A percentile compares a stretch with the other conserved stretches of the same genome.
phyloP scores from a whole-genome alignment of 441 rosid genomes.

The Adansonia rubrostipa region DNA sequence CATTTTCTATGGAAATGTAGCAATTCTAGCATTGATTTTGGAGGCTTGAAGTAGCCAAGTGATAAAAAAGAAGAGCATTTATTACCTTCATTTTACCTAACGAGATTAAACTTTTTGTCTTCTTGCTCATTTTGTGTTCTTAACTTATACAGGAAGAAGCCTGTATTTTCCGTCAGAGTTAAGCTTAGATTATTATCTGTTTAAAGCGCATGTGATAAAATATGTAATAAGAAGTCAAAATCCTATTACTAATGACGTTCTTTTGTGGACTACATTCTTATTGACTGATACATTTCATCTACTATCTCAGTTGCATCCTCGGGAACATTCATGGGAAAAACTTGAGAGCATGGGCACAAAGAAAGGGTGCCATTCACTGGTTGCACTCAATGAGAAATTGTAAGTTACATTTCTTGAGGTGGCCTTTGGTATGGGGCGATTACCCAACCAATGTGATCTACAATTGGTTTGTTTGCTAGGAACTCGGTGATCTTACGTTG shows the following conservation, averaged over 20 bases:
- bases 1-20: not conserved
- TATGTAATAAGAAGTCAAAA: not conserved
- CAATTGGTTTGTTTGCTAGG: not conserved
- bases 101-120: not conserved
- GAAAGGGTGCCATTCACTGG: constrained; percentile 42
- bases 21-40: constrained; percentile 1
- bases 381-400: constrained; percentile 41
- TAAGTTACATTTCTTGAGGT: constrained; percentile 27
- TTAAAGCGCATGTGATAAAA: not conserved
- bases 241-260: not conserved
- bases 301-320: constrained; percentile 43
- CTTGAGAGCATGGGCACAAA: constrained; percentile 35
- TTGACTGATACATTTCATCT: constrained; percentile 8
- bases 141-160: not conserved
- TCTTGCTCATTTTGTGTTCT: not conserved
- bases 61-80: not conserved
- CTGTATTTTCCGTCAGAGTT: not conserved
- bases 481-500: not conserved
- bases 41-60: not conserved
- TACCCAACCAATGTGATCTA: not conserved
- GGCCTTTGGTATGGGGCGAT: not conserved
- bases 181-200: not conserved
- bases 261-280: not conserved
- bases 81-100: not conserved
- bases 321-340: constrained; percentile 41